Evolutionary conservation across 495 filamentous ascomycete genomes (phyloP), one percentile per base, ranked within the genome.

Genomic region (Trichoderma gamsii): DNA sequence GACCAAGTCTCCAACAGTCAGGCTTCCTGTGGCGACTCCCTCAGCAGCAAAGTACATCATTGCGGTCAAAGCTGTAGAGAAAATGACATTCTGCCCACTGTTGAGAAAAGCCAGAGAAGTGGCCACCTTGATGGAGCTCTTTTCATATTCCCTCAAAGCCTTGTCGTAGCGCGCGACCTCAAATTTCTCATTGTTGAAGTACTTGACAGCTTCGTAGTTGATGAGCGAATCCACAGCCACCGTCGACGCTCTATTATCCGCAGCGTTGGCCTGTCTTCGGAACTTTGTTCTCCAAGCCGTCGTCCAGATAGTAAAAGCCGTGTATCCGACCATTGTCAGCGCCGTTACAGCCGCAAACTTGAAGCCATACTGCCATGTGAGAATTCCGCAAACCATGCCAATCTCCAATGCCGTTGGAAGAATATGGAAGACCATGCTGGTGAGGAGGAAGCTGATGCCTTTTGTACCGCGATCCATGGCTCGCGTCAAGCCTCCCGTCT

Each of bases 121-220:
- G 2, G 92, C 92, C 63, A 98, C 90, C 76, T 97, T 97, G 82
- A 98, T 98, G 21, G 92, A 96, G 41, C 91, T 91, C 76, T 90
- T 91, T 76, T 99, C 92, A 77, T 99, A 98, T 27, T 86, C 81
- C 71, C 89, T 84, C 49, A 99, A 82, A 0, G 95, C 92, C 70
- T 88, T 86, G 76, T 97, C 93, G 74, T 99, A 99, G 29, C 95
- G 87, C 25, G 84, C 87, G 56, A 95, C 90, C 77, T 99, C 95
- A 71, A 92, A 97, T 72, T 89, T 90, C 75, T 99, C 95, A 75
- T 98, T 98, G 78, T 98, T 99, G 84, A 99, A 99, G 81, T 98
- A 97, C 80, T 98, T 98, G 71, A 99, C 95, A 18, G 95, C 96
- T 76, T 99, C 95, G 74, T 97, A 98, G 78, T 98, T 98, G 80